Percentiles rank a stretch among this genome's conserved stretches.
Conservation (phyloP, 192 early-diverging fungal species). For the Spizellomyces sp. region DNA sequence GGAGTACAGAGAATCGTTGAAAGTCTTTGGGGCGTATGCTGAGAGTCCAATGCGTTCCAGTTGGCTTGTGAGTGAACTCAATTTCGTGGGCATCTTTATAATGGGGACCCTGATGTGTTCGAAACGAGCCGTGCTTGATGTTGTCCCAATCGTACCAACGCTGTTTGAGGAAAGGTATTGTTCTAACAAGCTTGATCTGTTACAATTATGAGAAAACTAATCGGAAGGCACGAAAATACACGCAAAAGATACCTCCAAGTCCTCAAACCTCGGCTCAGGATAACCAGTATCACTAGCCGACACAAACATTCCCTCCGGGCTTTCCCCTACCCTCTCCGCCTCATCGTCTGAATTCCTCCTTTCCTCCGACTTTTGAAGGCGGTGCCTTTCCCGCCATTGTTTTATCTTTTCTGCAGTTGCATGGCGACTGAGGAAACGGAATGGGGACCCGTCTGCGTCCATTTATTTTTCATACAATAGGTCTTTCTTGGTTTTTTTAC, state of each 20-base stretch:
- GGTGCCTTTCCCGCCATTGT: too few species aligned
- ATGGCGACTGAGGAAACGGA: too few species aligned
- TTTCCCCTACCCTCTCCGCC: background rate
- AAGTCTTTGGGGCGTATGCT: conserved; percentile 34
- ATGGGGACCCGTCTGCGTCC: too few species aligned
- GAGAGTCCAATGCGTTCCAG: conserved; percentile 31
- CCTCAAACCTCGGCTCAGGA: conserved; percentile 30
- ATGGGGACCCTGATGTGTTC: conserved; percentile 1
- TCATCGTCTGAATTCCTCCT: too few species aligned
- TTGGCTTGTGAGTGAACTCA: conserved; percentile 23
- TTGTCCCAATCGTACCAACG: conserved; percentile 23
- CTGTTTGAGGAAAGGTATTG: conserved; percentile 13
- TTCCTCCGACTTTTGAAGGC: too few species aligned
- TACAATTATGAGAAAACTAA: background rate
- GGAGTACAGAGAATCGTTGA: conserved; percentile 11
- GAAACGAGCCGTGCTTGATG: conserved; percentile 2
- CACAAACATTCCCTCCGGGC: conserved; percentile 24
- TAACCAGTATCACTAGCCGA: conserved; percentile 22
- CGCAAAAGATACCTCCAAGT: conserved; percentile 14
- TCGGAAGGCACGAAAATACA: background rate
- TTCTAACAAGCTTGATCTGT: conserved; percentile 29
- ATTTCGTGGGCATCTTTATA: conserved; percentile 28
- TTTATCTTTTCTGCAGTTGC: too few species aligned
- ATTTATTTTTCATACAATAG: too few species aligned
- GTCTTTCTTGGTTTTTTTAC: too few species aligned